phyloP scores from a whole-genome alignment of 352 stramenopile genomes.

The Phytophthora idaei region DNA sequence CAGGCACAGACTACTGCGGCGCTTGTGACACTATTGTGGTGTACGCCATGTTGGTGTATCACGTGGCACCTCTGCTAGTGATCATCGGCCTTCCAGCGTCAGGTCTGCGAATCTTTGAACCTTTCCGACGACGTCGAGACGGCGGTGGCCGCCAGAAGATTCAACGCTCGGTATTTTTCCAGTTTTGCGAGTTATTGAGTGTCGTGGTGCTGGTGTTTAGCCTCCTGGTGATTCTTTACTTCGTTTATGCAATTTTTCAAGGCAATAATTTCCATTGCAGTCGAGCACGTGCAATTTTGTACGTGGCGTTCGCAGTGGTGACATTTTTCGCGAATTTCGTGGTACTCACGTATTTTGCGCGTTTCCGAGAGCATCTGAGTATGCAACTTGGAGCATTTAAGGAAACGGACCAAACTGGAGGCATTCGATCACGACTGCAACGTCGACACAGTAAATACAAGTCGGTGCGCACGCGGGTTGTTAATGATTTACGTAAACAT shows the following conservation, averaged over 20 bases:
- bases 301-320: conserved; percentile 50
- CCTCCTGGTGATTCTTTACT: conserved; percentile 66
- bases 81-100: conserved; percentile 72
- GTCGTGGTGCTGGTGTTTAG: conserved; percentile 60
- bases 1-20: conserved; percentile 42
- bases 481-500: conserved; percentile 70
- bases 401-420: conserved; percentile 82
- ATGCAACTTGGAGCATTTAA: conserved; percentile 88
- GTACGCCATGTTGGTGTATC: conserved; percentile 76
- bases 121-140: conserved; percentile 56
- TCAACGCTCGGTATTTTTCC: conserved; percentile 74
- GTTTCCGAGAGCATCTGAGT: conserved; percentile 86
- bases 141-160: conserved; percentile 58
- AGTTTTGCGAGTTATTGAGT: conserved; percentile 72
- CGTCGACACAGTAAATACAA: conserved; percentile 39
- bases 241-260: conserved; percentile 62
- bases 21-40: conserved; percentile 67
- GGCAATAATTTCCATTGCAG: conserved; percentile 75
- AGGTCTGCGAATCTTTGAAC: conserved; percentile 66
- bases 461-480: conserved; percentile 49
- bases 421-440: conserved; percentile 61
- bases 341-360: conserved; percentile 79
- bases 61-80: conserved; percentile 59
- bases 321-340: conserved; percentile 66
- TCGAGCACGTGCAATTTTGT: conserved; percentile 43